Evolutionary conservation across 2,329 filamentous ascomycete species (phyloP).

Genomic region (Didymellaceae sp.): DNA sequence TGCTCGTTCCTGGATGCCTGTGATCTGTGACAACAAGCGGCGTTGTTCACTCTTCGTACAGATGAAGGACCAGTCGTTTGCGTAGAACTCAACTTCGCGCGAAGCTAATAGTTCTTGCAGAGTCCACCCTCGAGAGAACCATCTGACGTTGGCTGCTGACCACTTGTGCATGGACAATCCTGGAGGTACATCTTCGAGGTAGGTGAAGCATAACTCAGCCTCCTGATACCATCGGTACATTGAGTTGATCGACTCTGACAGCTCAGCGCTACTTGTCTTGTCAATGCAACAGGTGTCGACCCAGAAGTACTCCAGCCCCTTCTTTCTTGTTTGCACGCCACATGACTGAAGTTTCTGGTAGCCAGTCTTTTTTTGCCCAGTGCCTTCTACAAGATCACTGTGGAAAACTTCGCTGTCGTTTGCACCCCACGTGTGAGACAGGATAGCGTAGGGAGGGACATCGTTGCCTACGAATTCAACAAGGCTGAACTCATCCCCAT

Average conservation of each 20-base stretch:
- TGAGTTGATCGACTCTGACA: not conserved
- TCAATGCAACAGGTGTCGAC: not conserved
- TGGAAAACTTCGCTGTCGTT: constrained; percentile 10
- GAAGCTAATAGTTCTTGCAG: not conserved
- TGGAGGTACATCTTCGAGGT: not conserved
- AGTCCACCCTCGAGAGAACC: not conserved
- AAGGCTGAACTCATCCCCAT: constrained; percentile 2
- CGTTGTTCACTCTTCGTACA: not conserved
- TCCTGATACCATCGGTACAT: not conserved
- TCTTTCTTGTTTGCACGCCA: not conserved
- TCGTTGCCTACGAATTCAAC: not conserved
- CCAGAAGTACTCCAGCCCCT: not conserved
- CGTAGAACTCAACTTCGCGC: not conserved
- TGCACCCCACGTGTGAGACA: constrained; percentile 18
- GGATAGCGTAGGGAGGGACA: constrained; percentile 17
- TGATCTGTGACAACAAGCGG: not conserved
- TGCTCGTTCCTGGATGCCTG: not conserved
- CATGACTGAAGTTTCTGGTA: not conserved
- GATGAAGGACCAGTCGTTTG: not conserved
- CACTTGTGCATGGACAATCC: not conserved
- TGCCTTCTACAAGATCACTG: not conserved
- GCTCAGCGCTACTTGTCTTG: not conserved
- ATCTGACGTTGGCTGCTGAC: not conserved
- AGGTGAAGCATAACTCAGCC: not conserved
- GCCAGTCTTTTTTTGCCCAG: not conserved